These are phyloP conservation scores for Cystofilobasidium macerans DNA, from an alignment of 768 basidiomycete genomes.

Conservation along the genomic window DNA sequence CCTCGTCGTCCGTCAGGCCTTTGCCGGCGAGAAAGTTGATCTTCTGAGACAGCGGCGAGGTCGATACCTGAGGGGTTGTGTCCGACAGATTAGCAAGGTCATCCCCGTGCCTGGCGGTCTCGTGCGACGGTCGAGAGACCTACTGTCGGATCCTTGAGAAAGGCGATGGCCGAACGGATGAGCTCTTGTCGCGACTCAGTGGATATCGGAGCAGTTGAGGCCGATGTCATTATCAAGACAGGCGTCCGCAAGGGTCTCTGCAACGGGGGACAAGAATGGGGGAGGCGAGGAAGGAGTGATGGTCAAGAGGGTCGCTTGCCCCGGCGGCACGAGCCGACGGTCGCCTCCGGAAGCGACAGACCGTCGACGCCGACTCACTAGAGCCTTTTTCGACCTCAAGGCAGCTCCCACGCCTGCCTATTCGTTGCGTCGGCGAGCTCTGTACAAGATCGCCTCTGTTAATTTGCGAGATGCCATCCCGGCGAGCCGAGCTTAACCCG, in stretches of 20 bases:
- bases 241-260: too few relatives aligned
- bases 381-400: too few relatives aligned
- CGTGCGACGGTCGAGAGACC: slow-evolving; percentile 2
- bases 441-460: too few relatives aligned
- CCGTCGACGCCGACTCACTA: too few relatives aligned
- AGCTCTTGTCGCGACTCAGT: slow-evolving; percentile 50
- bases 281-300: too few relatives aligned
- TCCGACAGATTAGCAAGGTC: slow-evolving; percentile 11
- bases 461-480: too few relatives aligned
- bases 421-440: too few relatives aligned
- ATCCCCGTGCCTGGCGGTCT: slow-evolving; percentile 5
- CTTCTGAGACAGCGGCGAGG: slow-evolving; percentile 68
- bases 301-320: too few relatives aligned
- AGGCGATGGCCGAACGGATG: slow-evolving; percentile 67
- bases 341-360: too few relatives aligned
- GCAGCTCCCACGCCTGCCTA: too few relatives aligned
- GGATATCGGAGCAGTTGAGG: background rate
- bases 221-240: background rate
- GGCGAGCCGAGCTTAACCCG: background rate
- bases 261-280: too few relatives aligned
- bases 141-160: slow-evolving; percentile 76
- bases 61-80: slow-evolving; percentile 48
- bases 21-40: slow-evolving; percentile 93
- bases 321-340: too few relatives aligned
- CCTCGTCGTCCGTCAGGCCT: slow-evolving; percentile 70